Conservation (phyloP, 192 early-diverging fungal species). For the Entomortierella chlamydospora region DNA sequence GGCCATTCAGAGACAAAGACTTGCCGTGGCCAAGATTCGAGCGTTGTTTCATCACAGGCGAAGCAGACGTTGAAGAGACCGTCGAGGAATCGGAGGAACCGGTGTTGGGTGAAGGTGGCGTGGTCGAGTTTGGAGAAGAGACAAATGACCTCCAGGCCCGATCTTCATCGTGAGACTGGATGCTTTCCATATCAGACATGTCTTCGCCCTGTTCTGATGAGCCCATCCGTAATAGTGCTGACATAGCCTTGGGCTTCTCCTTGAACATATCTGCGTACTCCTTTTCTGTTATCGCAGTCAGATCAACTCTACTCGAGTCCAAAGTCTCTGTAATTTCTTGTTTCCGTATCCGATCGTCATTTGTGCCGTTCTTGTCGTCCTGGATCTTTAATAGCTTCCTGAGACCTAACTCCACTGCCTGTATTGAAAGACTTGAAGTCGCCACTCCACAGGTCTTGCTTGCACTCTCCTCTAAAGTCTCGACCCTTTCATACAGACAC, state of each 20-base stretch:
- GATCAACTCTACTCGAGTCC: conserved; percentile 17
- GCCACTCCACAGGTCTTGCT: neutral
- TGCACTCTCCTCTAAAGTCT: neutral
- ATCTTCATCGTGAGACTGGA: conserved; percentile 43
- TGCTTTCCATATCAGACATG: conserved; percentile 51
- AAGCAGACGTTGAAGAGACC: conserved; percentile 18
- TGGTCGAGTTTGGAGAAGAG: conserved; percentile 52
- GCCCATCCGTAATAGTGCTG: conserved; percentile 11
- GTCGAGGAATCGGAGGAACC: conserved; percentile 24
- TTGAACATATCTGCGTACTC: conserved; percentile 32
- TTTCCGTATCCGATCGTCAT: neutral
- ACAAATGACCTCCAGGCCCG: conserved; percentile 45
- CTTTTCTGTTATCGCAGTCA: conserved; percentile 30
- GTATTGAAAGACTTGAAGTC: conserved; percentile 26
- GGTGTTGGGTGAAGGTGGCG: conserved; percentile 37
- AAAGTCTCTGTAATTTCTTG: neutral
- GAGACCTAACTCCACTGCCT: conserved; percentile 43
- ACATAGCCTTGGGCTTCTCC: conserved; percentile 27
- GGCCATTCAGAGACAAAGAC: neutral
- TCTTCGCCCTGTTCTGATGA: conserved; percentile 26
- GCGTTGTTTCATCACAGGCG: conserved; percentile 26
- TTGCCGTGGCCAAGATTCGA: neutral
- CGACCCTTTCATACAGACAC: conserved; percentile 70
- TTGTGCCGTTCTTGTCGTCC: neutral
- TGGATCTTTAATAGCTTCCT: neutral